These are phyloP conservation scores for Lasiodiplodia theobromae DNA, from an alignment of 2,329 filamentous ascomycete species.

Conservation along the genomic window DNA sequence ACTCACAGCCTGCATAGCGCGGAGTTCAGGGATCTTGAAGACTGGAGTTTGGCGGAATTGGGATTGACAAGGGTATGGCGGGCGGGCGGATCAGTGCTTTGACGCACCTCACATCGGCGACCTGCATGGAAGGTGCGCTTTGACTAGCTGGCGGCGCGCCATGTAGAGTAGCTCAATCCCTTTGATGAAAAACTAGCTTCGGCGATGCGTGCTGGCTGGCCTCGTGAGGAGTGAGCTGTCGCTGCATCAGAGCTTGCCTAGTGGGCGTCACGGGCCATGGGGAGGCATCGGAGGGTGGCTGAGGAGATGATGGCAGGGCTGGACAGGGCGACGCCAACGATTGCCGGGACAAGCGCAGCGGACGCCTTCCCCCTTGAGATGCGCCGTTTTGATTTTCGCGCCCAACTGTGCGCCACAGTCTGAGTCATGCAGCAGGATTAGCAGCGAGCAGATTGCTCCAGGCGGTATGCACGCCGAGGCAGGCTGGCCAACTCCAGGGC, in stretches of 20 bases:
- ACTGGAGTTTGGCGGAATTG: slow-evolving; percentile 24
- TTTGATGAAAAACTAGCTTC: slow-evolving; percentile 16
- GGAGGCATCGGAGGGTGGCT: slow-evolving; percentile 8
- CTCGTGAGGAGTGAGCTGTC: slow-evolving; percentile 2
- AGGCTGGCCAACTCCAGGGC: slow-evolving; percentile 17
- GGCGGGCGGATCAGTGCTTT: slow-evolving; percentile 25
- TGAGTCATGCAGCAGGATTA: slow-evolving; percentile 13
- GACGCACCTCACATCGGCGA: slow-evolving; percentile 6
- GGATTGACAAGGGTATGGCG: slow-evolving; percentile 17
- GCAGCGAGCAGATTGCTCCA: slow-evolving; percentile 18
- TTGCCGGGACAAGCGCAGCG: neutral
- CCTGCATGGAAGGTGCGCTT: neutral
- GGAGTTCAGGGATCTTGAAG: slow-evolving; percentile 26
- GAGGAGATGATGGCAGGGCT: neutral
- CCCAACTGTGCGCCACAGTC: slow-evolving; percentile 5
- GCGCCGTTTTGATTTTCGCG: slow-evolving; percentile 20
- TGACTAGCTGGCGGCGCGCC: slow-evolving; percentile 6
- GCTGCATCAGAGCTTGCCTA: neutral
- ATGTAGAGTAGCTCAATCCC: slow-evolving; percentile 22
- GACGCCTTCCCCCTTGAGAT: neutral
- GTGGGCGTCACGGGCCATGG: slow-evolving; percentile 4
- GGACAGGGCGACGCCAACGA: neutral
- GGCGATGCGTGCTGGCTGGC: neutral
- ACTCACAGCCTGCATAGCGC: slow-evolving; percentile 24
- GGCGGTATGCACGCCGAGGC: slow-evolving; percentile 22